phyloP scores from a whole-genome alignment of 1,139 yeast species.

The Magnusiomyces suaveolens region DNA sequence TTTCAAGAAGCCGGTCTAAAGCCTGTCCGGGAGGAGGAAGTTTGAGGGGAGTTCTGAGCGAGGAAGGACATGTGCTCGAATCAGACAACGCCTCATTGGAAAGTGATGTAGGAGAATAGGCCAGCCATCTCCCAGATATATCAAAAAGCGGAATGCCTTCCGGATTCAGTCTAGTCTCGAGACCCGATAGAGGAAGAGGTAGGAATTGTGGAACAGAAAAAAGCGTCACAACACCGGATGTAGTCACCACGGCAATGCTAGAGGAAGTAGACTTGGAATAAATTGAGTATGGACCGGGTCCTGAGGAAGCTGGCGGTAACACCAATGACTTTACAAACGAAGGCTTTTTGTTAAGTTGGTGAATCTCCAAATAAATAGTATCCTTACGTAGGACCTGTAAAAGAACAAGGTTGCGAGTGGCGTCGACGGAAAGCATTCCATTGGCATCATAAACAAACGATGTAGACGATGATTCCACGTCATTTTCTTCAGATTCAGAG shows the following conservation, averaged over 20 bases:
- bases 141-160: constrained; percentile 24
- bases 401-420: constrained; percentile 11
- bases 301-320: constrained; percentile 23
- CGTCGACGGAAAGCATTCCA: constrained; percentile 5
- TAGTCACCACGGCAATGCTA: constrained; percentile 19
- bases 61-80: background rate
- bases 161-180: constrained; percentile 18
- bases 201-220: constrained; percentile 16
- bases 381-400: constrained; percentile 19
- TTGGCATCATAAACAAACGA: background rate
- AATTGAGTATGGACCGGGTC: constrained; percentile 21
- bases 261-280: constrained; percentile 7
- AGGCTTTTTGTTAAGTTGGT: constrained; percentile 14
- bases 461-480: background rate
- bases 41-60: constrained; percentile 21
- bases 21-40: constrained; percentile 27
- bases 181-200: constrained; percentile 19
- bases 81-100: constrained; percentile 2
- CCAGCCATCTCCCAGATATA: constrained; percentile 25
- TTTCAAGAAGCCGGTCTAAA: constrained; percentile 24
- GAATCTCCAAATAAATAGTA: constrained; percentile 18
- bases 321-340: constrained; percentile 17
- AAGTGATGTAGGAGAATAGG: constrained; percentile 16
- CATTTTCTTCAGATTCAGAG: background rate
- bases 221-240: constrained; percentile 20